These are phyloP conservation scores for Saccharomyces cerevisiae DNA, from an alignment of 805 yeast genomes.

Conservation along the genomic window DNA sequence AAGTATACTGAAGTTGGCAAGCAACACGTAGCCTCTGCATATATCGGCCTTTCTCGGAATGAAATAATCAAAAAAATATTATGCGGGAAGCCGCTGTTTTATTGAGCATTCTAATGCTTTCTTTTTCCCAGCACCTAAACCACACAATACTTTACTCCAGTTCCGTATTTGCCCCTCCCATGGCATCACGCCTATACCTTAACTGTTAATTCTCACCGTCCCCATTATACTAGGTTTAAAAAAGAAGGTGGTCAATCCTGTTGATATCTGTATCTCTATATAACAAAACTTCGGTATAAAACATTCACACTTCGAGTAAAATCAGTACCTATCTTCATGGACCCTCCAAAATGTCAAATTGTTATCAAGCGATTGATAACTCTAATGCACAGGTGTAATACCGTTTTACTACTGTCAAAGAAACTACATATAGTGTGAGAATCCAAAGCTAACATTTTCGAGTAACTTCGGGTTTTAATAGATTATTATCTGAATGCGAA, in stretches of 20 bases:
- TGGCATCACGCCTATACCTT: neutral
- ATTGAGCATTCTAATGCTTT: no score
- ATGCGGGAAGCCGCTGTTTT: neutral
- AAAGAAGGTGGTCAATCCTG: neutral
- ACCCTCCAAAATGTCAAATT: no score
- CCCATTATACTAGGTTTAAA: no score
- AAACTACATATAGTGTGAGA: slow-evolving; percentile 37
- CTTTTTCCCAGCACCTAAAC: neutral
- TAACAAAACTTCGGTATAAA: no score
- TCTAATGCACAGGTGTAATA: no score
- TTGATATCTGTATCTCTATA: no score
- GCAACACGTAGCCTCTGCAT: neutral
- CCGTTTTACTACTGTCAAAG: no score
- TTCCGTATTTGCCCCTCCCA: neutral
- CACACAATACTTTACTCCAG: neutral
- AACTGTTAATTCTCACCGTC: neutral
- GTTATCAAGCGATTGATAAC: no score
- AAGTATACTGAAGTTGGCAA: neutral
- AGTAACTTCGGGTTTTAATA: slow-evolving; percentile 32
- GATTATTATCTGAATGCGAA: slow-evolving; percentile 31
- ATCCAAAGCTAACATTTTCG: slow-evolving; percentile 34
- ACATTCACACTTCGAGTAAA: no score
- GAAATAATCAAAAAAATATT: neutral
- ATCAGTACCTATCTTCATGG: no score
- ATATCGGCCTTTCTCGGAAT: neutral